Conservation (phyloP, 345 rosid species). For the Microthlaspi erraticum region DNA sequence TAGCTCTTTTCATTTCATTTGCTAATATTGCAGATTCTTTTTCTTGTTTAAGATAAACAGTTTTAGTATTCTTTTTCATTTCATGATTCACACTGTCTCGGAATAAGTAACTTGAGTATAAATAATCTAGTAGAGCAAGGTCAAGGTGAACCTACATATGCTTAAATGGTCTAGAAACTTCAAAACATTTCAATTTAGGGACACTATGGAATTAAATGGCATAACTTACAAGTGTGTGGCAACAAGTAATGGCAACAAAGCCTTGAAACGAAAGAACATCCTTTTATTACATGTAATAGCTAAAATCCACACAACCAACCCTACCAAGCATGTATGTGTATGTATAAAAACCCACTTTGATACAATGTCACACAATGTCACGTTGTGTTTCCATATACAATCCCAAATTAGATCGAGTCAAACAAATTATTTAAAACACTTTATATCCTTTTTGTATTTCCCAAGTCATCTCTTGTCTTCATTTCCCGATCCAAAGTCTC, state of each 20-base stretch:
- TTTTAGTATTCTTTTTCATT: background rate
- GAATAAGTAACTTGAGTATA: background rate
- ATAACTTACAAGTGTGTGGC: slow-evolving; percentile 35
- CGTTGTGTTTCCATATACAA: slow-evolving; percentile 31
- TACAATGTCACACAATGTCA: slow-evolving; percentile 23
- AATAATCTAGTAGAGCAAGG: background rate
- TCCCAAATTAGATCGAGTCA: slow-evolving; percentile 31
- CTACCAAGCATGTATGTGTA: slow-evolving; percentile 2
- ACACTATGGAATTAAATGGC: slow-evolving; percentile 31
- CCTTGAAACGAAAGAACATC: slow-evolving; percentile 16
- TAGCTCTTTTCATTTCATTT: background rate
- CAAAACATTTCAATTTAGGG: background rate
- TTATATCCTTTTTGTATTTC: slow-evolving; percentile 40
- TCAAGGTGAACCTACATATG: background rate
- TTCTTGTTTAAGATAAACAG: background rate
- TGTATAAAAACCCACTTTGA: slow-evolving; percentile 28
- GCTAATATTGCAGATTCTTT: background rate
- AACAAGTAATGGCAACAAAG: slow-evolving; percentile 31
- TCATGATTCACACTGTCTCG: background rate
- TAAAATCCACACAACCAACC: slow-evolving; percentile 29
- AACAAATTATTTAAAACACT: slow-evolving; percentile 19
- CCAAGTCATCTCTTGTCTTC: slow-evolving; percentile 55
- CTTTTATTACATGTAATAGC: slow-evolving; percentile 22
- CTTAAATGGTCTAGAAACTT: slow-evolving; percentile 32
- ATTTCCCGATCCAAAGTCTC: slow-evolving; percentile 45